These are phyloP conservation scores for Polytrichum commune DNA, from an alignment of 225 moss, liverwort and hornwort species.

Conservation along the genomic window DNA sequence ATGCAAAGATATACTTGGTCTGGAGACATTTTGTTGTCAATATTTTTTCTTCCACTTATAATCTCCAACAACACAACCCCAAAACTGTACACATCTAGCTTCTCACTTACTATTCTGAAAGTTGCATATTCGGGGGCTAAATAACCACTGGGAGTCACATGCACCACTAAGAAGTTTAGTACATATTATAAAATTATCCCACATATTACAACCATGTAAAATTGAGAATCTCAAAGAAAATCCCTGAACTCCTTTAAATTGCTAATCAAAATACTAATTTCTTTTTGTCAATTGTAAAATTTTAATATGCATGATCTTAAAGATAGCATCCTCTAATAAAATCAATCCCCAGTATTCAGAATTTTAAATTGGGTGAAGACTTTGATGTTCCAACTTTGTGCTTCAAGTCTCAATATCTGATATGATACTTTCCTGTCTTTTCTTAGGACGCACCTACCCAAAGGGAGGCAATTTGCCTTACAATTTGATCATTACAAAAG, in stretches of 20 bases:
- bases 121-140: slow-evolving; percentile 16
- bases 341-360: not conserved
- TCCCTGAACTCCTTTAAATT: no score
- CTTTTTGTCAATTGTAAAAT: no score
- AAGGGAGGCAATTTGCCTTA: no score
- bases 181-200: not conserved
- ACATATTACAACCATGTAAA: not conserved
- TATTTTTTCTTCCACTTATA: slow-evolving; percentile 17
- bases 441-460: no score
- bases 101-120: slow-evolving; percentile 13
- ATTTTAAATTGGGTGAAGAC: no score
- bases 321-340: not conserved
- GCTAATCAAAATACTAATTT: no score
- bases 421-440: no score
- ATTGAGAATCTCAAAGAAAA: no score
- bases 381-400: no score
- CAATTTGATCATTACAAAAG: no score
- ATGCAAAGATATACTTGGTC: slow-evolving; percentile 8
- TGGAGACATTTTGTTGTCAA: not conserved
- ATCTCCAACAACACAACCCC: slow-evolving; percentile 20
- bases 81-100: slow-evolving; percentile 17
- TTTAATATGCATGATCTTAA: not conserved
- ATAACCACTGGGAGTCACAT: not conserved
- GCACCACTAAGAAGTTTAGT: not conserved
- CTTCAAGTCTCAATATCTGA: no score